Conservation (phyloP, 2,329 filamentous ascomycete species). For the Scedosporium dehoogii region DNA sequence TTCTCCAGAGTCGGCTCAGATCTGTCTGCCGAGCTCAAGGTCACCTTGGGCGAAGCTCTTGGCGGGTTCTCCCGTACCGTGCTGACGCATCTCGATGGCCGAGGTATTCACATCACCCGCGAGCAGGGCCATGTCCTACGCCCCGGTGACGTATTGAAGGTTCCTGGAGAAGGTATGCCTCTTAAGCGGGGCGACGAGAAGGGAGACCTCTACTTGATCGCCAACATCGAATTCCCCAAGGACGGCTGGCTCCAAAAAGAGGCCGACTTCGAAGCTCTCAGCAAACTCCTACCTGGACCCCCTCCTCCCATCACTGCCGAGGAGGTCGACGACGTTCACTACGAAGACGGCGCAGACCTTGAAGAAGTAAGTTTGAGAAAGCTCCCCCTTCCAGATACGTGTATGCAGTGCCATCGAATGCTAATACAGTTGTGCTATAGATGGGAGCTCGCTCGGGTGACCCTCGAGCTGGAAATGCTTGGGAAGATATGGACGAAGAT, state of each 20-base stretch:
- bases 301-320: constrained; percentile 55
- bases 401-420: background rate
- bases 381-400: background rate
- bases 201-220: constrained; percentile 79
- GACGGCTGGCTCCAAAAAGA: constrained; percentile 69
- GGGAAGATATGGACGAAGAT: constrained; percentile 64
- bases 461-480: constrained; percentile 52
- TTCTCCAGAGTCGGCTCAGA: constrained; percentile 82
- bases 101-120: constrained; percentile 74
- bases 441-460: constrained; percentile 67
- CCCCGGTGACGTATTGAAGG: constrained; percentile 76
- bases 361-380: constrained; percentile 54
- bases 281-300: constrained; percentile 64
- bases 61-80: constrained; percentile 86
- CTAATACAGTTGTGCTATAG: constrained; percentile 22
- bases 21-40: constrained; percentile 67
- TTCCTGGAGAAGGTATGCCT: constrained; percentile 90
- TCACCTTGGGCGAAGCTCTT: constrained; percentile 76
- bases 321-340: constrained; percentile 78
- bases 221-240: constrained; percentile 82
- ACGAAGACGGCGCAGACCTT: constrained; percentile 71
- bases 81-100: constrained; percentile 83
- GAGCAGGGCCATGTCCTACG: constrained; percentile 73
- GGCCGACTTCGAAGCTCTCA: constrained; percentile 60
- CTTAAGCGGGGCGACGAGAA: constrained; percentile 72